Base-by-base conservation (phyloP, 805 yeast species). In the Nakazawaea wickerhamii region DNA sequence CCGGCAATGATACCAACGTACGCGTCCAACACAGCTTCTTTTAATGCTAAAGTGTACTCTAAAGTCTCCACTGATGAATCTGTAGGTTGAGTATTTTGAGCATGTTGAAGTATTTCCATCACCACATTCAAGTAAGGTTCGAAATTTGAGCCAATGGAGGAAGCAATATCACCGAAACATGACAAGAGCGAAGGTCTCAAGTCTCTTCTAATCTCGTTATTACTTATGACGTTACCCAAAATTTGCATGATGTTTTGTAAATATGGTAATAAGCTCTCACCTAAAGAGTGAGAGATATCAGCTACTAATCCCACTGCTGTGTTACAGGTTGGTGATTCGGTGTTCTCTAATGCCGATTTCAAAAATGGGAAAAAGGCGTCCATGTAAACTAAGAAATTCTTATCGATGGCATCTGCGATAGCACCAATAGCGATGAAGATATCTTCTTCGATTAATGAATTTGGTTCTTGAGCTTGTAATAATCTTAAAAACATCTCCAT, bases 1-100 rank as follows among this genome's bases (percentile, higher is more conserved):
- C 98, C 97, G 38, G 95, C 89, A 45, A 91, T 88, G 38, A 93
- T 81, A 48, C 99, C 99, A 27, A 90, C 95, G 59, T 88, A 93
- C 30, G 96, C 89, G 61, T 93, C 98, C 52, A 93, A 71, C n/a
- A 90, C 91, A 4, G 98, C 73, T 63, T 88, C 96, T 51, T 82
- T 79, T 36, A 93, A 77, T 37, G 69, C 71, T 47, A 77, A 65
- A 26, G 82, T 73, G 55, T 87, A 87, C 48, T 90, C 96, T 44
- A 80, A 69, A 15, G 88, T 75, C 48, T 93, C 98, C 32, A 77
- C 57, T 8, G 89, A 70, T 32, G 73, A 64, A 51, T 84, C 91
- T 48, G 79, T 84, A 0, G 84, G 79, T 47, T 73, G 75, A 26
- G 78, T 61, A 33, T 65, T 65, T 52, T 81, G 79, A 13, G 90